Conservation (phyloP, 139 green algal species). For the Spirogloea muscicola region DNA sequence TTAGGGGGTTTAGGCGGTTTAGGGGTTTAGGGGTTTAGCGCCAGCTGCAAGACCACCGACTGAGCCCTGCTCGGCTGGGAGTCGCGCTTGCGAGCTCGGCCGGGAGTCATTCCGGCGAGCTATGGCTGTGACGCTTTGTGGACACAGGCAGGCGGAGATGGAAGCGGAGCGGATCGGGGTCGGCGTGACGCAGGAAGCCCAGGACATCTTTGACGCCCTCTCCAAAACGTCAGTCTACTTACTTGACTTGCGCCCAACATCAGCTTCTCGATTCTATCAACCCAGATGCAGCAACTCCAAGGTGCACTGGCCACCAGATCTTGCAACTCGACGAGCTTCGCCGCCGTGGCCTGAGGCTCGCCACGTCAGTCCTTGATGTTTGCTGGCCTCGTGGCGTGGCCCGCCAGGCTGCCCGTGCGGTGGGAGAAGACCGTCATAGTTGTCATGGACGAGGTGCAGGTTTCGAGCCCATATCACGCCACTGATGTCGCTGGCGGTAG, state of each 20-base stretch:
- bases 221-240: slow-evolving; percentile 67
- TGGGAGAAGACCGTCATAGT: slow-evolving; percentile 70
- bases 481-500: slow-evolving; percentile 26
- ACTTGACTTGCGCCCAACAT: neutral
- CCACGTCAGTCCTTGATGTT: neutral
- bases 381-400: neutral
- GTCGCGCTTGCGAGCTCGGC: neutral
- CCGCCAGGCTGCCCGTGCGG: slow-evolving; percentile 58
- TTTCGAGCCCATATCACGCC: slow-evolving; percentile 16
- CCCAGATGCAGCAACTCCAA: neutral
- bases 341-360: neutral
- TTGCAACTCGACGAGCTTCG: neutral
- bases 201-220: slow-evolving; percentile 77
- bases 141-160: slow-evolving; percentile 58
- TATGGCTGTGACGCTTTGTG: neutral
- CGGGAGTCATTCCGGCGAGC: neutral
- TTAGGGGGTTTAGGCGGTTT: too few species aligned
- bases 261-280: neutral
- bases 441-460: slow-evolving; percentile 69
- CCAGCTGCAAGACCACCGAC: too few species aligned
- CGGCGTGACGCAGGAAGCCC: slow-evolving; percentile 66
- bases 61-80: too few species aligned
- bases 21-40: neutral
- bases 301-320: neutral
- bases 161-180: slow-evolving; percentile 69